phyloP scores from a whole-genome alignment of 768 basidiomycete species.

The Exsudoporus frostii region DNA sequence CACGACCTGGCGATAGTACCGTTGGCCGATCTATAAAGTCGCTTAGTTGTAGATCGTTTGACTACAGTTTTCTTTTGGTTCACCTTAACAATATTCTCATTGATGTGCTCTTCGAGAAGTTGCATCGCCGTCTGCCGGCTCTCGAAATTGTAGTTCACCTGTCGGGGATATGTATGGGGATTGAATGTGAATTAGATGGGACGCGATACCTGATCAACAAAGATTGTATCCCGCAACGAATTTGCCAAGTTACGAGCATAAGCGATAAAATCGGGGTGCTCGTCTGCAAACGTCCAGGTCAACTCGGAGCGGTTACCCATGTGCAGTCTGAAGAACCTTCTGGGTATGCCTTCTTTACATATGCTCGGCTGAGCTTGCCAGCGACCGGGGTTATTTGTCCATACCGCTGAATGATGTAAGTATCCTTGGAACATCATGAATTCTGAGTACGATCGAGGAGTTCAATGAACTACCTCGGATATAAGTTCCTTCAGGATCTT shows the following conservation, averaged over 20 bases:
- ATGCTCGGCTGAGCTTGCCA: constrained; percentile 56
- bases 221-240: constrained; percentile 69
- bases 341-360: constrained; percentile 59
- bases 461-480: constrained; percentile 51
- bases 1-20: constrained; percentile 82
- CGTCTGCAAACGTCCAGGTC: constrained; percentile 44
- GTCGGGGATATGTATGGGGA: not conserved
- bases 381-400: constrained; percentile 58
- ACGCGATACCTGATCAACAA: constrained; percentile 71
- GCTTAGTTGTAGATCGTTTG: not conserved
- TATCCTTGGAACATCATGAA: constrained; percentile 45
- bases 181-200: not conserved
- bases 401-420: constrained; percentile 68
- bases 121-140: constrained; percentile 56
- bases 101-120: constrained; percentile 86
- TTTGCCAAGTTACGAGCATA: constrained; percentile 67
- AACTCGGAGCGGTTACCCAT: not conserved
- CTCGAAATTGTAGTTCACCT: constrained; percentile 57
- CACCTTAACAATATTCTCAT: constrained; percentile 89
- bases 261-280: constrained; percentile 69
- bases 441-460: not conserved
- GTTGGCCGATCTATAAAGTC: constrained; percentile 61
- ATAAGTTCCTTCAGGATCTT: constrained; percentile 71
- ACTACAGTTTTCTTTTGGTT: not conserved
- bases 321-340: constrained; percentile 45